Percentiles rank a stretch among this genome's conserved stretches.
phyloP scores from a whole-genome alignment of 371 early-diverging fungal species.

The Lichtheimia ramosa region DNA sequence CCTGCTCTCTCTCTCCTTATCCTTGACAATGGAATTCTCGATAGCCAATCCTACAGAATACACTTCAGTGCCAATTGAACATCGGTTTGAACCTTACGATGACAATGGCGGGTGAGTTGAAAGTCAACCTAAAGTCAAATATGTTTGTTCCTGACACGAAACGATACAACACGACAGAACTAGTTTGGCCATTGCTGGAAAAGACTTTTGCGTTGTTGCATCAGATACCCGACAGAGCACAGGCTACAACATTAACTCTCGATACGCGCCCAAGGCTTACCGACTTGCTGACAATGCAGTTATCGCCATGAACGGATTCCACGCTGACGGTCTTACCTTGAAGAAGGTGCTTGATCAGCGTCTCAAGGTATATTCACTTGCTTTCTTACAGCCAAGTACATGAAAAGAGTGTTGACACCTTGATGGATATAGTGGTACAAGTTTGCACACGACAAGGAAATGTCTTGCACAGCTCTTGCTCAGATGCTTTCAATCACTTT shows the following conservation, averaged over 20 bases:
- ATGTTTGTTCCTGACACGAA: not conserved
- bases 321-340: constrained; percentile 93
- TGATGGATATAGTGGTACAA: constrained; percentile 90
- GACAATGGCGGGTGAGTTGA: constrained; percentile 72
- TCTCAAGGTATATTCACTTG: constrained; percentile 72
- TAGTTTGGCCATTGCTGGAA: constrained; percentile 91
- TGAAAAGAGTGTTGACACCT: too few species aligned
- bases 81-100: constrained; percentile 78
- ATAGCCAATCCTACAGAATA: constrained; percentile 33
- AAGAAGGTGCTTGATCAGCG: constrained; percentile 84
- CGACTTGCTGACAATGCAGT: constrained; percentile 87
- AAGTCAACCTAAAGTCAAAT: not conserved
- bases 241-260: constrained; percentile 94
- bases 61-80: constrained; percentile 53
- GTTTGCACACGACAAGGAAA: constrained; percentile 88
- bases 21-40: constrained; percentile 24
- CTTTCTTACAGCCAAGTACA: too few species aligned
- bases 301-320: constrained; percentile 91
- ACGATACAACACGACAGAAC: constrained; percentile 63
- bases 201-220: constrained; percentile 94
- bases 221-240: constrained; percentile 98
- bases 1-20: constrained; percentile 2
- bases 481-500: constrained; percentile 95
- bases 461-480: constrained; percentile 87
- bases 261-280: constrained; percentile 94